A percentile compares a stretch with the other conserved stretches of the same genome.
Evolutionary conservation across 768 basidiomycete species (phyloP).

Genomic region (Paxillus involutus): DNA sequence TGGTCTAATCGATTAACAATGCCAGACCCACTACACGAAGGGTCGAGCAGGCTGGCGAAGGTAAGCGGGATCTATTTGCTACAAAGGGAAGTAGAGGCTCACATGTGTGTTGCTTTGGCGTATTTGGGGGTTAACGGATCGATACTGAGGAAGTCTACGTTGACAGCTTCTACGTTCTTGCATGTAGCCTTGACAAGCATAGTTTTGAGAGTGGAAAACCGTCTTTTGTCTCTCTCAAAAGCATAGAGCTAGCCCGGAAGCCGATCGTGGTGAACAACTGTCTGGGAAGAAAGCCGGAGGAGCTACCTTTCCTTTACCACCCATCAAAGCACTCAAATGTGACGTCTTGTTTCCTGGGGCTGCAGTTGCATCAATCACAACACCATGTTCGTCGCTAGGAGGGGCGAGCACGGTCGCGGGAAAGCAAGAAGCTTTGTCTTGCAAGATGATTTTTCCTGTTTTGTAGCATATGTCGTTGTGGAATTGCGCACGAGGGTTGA

Average conservation of each 20-base stretch:
- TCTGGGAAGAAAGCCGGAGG: background rate
- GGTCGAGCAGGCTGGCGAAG: constrained; percentile 75
- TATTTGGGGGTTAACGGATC: constrained; percentile 67
- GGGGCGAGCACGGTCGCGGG: constrained; percentile 87
- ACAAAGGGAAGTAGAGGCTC: constrained; percentile 27
- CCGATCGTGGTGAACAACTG: background rate
- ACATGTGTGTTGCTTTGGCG: constrained; percentile 83
- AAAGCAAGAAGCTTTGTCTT: constrained; percentile 98
- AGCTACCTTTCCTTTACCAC: constrained; percentile 72
- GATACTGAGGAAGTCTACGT: constrained; percentile 82
- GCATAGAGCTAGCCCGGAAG: constrained; percentile 63
- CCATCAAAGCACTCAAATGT: constrained; percentile 87
- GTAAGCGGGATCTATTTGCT: background rate
- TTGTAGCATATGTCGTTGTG: constrained; percentile 72
- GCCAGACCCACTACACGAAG: constrained; percentile 94
- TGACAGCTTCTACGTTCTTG: constrained; percentile 71
- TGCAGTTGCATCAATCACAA: constrained; percentile 91
- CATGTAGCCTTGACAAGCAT: constrained; percentile 90
- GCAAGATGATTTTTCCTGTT: constrained; percentile 83
- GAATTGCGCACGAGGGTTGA: constrained; percentile 65
- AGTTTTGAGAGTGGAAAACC: constrained; percentile 78
- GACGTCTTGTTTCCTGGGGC: constrained; percentile 99
- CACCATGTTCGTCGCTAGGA: constrained; percentile 45
- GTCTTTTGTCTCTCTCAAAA: constrained; percentile 82
- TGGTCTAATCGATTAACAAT: constrained; percentile 90